A percentile compares a stretch with the other conserved stretches of the same genome.
These are phyloP conservation scores for Cyclanthera cordifolia DNA, from an alignment of 306 rosid genomes.

Conservation along the genomic window DNA sequence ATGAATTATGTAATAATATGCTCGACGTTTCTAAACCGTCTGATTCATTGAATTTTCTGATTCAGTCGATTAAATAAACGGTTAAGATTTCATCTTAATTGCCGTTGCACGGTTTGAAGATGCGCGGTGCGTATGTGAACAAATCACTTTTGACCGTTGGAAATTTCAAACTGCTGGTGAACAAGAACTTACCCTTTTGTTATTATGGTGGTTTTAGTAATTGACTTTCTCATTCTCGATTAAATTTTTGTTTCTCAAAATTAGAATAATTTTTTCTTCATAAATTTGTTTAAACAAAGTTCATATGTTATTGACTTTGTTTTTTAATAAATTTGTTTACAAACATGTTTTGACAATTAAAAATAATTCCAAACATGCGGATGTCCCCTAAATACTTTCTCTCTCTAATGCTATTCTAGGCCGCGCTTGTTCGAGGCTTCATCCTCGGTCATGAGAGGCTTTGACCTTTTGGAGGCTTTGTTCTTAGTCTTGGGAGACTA, in stretches of 20 bases:
- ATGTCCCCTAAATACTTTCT: no score
- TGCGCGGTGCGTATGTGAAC: not conserved
- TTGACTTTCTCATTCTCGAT: not conserved
- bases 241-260: not conserved
- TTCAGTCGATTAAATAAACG: not conserved
- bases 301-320: not conserved
- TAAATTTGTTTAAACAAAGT: no score
- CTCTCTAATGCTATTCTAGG: no score
- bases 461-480: no score
- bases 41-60: not conserved
- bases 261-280: not conserved
- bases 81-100: conserved; percentile 2
- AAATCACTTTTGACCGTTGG: conserved; percentile 20
- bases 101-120: not conserved
- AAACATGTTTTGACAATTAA: no score
- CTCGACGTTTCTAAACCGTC: not conserved
- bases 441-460: no score
- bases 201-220: not conserved
- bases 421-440: no score
- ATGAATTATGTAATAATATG: not conserved
- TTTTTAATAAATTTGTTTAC: no score
- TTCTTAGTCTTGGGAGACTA: no score
- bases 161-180: not conserved
- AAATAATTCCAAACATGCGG: no score
- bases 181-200: not conserved